These are phyloP conservation scores for Arachnopeziza araneosa DNA, from an alignment of 2,329 filamentous ascomycete species.

Conservation along the genomic window DNA sequence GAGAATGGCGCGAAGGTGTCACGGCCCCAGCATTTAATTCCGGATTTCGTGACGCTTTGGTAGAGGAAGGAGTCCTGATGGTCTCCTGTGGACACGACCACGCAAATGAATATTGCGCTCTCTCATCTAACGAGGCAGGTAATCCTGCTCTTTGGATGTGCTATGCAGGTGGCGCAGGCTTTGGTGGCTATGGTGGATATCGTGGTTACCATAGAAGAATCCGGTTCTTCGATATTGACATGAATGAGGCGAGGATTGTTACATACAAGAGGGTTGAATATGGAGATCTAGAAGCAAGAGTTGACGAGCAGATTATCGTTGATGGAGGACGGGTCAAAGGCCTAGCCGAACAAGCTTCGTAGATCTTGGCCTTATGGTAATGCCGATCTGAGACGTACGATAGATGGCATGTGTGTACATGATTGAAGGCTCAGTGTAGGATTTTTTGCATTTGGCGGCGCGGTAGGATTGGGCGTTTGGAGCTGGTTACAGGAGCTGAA, in stretches of 20 bases:
- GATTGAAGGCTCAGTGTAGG: background rate
- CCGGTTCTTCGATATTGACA: slow-evolving; percentile 87
- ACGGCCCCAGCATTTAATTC: slow-evolving; percentile 88
- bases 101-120: slow-evolving; percentile 91
- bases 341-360: background rate
- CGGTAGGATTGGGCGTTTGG: background rate
- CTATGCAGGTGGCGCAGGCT: slow-evolving; percentile 86
- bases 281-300: slow-evolving; percentile 44
- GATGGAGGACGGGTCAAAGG: slow-evolving; percentile 45
- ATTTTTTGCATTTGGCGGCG: background rate
- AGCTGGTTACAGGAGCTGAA: background rate
- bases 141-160: slow-evolving; percentile 92
- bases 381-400: background rate
- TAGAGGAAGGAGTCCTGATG: slow-evolving; percentile 78
- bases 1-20: slow-evolving; percentile 73
- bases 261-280: slow-evolving; percentile 90
- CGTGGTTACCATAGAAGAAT: slow-evolving; percentile 77
- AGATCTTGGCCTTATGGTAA: background rate
- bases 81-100: slow-evolving; percentile 95
- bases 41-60: slow-evolving; percentile 84
- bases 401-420: background rate
- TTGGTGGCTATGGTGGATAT: slow-evolving; percentile 93
- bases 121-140: slow-evolving; percentile 39
- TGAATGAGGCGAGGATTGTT: slow-evolving; percentile 79
- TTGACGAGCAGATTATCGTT: slow-evolving; percentile 63